Percentiles rank a stretch among this genome's conserved stretches.
Conservation (phyloP, 805 yeast species). For the Candida ulmi region DNA sequence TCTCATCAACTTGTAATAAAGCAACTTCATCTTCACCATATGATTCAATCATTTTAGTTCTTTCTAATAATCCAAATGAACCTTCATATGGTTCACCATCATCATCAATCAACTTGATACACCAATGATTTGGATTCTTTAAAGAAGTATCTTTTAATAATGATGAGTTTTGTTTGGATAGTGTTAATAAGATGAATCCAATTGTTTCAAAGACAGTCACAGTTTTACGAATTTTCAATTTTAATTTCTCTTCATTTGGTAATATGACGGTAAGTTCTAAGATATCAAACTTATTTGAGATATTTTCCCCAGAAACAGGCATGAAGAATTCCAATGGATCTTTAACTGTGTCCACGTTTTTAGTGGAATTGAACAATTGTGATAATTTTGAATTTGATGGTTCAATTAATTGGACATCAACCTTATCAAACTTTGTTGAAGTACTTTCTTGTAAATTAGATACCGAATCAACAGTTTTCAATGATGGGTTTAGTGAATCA, state of each 20-base stretch:
- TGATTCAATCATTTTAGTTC: slow-evolving; percentile 58
- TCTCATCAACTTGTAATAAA: slow-evolving; percentile 51
- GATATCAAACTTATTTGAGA: slow-evolving; percentile 13
- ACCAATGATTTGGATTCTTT: slow-evolving; percentile 63
- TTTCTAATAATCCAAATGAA: slow-evolving; percentile 80
- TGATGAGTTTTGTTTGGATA: slow-evolving; percentile 6
- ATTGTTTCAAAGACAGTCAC: slow-evolving; percentile 48
- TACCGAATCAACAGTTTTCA: too few species aligned
- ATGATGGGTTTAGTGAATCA: slow-evolving; percentile 10
- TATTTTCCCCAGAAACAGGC: slow-evolving; percentile 30
- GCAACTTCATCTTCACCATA: slow-evolving; percentile 84
- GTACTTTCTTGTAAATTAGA: too few species aligned
- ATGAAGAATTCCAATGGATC: slow-evolving; percentile 40
- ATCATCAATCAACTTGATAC: slow-evolving; percentile 80
- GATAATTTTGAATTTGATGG: slow-evolving; percentile 32
- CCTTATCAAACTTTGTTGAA: slow-evolving; percentile 3
- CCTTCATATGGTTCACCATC: slow-evolving; percentile 90
- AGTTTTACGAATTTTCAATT: slow-evolving; percentile 25
- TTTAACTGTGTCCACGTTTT: slow-evolving; percentile 8
- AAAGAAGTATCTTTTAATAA: not conserved
- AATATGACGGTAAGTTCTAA: slow-evolving; percentile 21
- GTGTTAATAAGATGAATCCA: slow-evolving; percentile 41
- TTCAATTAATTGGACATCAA: not conserved
- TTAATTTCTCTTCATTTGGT: slow-evolving; percentile 21
- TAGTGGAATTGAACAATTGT: slow-evolving; percentile 35